Evolutionary conservation across 2,329 filamentous ascomycete species (phyloP).

Genomic region (Aschersonia sp.): DNA sequence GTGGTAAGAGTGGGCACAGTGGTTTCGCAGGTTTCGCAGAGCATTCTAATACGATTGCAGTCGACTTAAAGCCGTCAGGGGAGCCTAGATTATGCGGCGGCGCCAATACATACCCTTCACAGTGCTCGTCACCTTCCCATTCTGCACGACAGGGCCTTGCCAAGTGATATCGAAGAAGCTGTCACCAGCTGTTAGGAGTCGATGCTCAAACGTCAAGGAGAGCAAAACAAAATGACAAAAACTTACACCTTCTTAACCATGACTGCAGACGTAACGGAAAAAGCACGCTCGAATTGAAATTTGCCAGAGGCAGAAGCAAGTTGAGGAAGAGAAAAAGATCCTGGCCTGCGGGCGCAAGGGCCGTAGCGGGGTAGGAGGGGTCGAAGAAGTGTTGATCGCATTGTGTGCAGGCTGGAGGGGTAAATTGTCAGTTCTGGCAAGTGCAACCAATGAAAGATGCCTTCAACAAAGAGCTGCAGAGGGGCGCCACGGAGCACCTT

Average conservation of each 20-base stretch:
- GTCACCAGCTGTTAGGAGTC: conserved; percentile 1
- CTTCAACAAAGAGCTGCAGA: not conserved
- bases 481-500: not conserved
- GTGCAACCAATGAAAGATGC: conserved; percentile 3
- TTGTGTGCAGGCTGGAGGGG: conserved; percentile 27
- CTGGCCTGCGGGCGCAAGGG: conserved; percentile 22
- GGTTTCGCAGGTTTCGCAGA: no score
- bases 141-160: conserved; percentile 57
- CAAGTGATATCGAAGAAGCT: conserved; percentile 62
- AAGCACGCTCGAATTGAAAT: conserved; percentile 26
- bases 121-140: conserved; percentile 35
- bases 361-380: conserved; percentile 32
- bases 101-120: conserved; percentile 40
- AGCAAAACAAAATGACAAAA: conserved; percentile 5
- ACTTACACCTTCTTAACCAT: conserved; percentile 60
- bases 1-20: no score
- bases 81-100: no score
- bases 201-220: no score
- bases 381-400: conserved; percentile 29
- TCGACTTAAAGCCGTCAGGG: no score
- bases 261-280: conserved; percentile 43
- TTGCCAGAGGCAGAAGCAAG: conserved; percentile 25
- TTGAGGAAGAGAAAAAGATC: conserved; percentile 26
- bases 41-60: no score
- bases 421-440: conserved; percentile 19